These are phyloP conservation scores for Podospora sp. DNA, from an alignment of 495 filamentous ascomycete species.

Conservation along the genomic window DNA sequence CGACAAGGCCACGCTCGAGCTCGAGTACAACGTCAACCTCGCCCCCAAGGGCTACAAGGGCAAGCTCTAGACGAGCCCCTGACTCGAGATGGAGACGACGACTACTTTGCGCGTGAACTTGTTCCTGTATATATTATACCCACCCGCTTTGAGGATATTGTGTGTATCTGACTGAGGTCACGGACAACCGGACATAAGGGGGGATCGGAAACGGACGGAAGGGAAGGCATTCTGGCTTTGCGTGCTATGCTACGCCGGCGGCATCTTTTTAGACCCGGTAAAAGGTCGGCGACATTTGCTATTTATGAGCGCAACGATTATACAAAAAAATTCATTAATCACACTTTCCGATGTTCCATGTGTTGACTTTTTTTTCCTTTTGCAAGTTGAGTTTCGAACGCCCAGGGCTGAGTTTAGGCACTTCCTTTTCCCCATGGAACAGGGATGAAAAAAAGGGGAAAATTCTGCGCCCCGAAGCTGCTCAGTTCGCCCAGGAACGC, in stretches of 20 bases:
- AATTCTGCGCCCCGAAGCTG: background rate
- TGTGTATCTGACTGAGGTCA: slow-evolving; percentile 1
- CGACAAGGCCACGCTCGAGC: slow-evolving; percentile 65
- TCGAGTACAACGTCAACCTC: slow-evolving; percentile 65
- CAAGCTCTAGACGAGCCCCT: slow-evolving; percentile 34
- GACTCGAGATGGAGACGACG: background rate
- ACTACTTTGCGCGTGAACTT: background rate
- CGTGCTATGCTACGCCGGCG: background rate
- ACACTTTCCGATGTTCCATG: background rate
- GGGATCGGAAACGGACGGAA: background rate
- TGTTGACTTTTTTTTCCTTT: background rate
- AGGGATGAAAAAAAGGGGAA: background rate
- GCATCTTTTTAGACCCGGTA: background rate
- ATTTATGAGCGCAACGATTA: background rate
- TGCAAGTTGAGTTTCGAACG: background rate
- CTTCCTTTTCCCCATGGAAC: slow-evolving; percentile 6
- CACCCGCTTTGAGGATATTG: background rate
- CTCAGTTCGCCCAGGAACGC: background rate
- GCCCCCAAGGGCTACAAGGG: slow-evolving; percentile 55
- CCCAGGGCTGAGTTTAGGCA: slow-evolving; percentile 10
- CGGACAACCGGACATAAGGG: background rate
- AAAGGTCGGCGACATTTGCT: background rate
- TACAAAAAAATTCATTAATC: background rate
- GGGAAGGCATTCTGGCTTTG: slow-evolving; percentile 5
- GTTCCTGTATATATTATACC: slow-evolving; percentile 12